These are phyloP conservation scores for Triticum aestivum DNA, from an alignment of 176 grass and related monocot species.

Conservation along the genomic window IWGSC_CS_RefSeq_v2.1 NC_057796.1:116952573-116953072, in stretches of 20 bases:
- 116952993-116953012: slow-evolving; percentile 97
- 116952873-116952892: slow-evolving; percentile 95
- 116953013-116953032: slow-evolving; percentile 98
- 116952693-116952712: slow-evolving; percentile 22
- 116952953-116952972: slow-evolving; percentile 17
- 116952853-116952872: slow-evolving; percentile 98
- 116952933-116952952: slow-evolving; percentile 9
- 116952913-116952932: slow-evolving; percentile 6
- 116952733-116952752: background rate
- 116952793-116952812: slow-evolving; percentile 97
- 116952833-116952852: slow-evolving; percentile 98
- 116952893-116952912: slow-evolving; percentile 99
- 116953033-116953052: slow-evolving; percentile 96
- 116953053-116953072: slow-evolving; percentile 97
- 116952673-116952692: slow-evolving; percentile 71
- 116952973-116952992: slow-evolving; percentile 73
- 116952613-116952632: slow-evolving; percentile 96
- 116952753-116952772: slow-evolving; percentile 60
- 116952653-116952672: slow-evolving; percentile 97
- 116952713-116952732: background rate
- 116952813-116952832: slow-evolving; percentile 98
- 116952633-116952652: slow-evolving; percentile 97
- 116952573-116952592: slow-evolving; percentile 99
- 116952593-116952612: slow-evolving; percentile 99
- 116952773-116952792: slow-evolving; percentile 99